These are phyloP conservation scores for Pestalotiopsis sp. DNA, from an alignment of 2,329 filamentous ascomycete genomes.

Conservation along the genomic window DNA sequence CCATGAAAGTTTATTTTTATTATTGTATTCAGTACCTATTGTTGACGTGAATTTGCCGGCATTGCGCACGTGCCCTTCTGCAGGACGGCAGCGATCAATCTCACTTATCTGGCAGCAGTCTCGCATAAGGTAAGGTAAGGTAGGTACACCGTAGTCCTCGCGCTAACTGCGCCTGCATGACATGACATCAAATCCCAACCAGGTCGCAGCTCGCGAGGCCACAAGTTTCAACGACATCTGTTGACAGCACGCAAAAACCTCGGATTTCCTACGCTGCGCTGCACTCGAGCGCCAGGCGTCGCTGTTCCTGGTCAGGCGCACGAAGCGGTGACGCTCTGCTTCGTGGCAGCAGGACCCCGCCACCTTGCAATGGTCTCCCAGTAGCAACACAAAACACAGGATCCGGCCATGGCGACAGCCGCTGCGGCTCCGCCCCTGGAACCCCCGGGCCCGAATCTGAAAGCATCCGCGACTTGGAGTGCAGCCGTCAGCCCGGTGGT, in stretches of 20 bases:
- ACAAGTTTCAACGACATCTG: constrained; percentile 1
- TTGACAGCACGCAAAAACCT: not conserved
- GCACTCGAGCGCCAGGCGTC: not conserved
- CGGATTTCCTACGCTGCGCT: not conserved
- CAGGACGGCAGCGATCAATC: not conserved
- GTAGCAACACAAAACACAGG: constrained; percentile 1
- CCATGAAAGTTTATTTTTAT: not conserved
- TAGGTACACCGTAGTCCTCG: not conserved
- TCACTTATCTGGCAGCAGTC: constrained; percentile 1
- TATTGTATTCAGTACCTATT: not conserved
- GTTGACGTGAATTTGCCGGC: not conserved
- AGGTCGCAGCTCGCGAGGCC: constrained; percentile 3
- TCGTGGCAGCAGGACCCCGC: constrained; percentile 23
- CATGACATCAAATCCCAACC: not conserved
- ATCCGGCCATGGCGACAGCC: constrained; percentile 29
- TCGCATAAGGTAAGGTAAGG: not conserved
- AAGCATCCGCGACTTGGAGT: constrained; percentile 28
- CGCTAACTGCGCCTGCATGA: constrained; percentile 8
- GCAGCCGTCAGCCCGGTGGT: constrained; percentile 26
- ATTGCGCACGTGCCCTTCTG: constrained; percentile 9
- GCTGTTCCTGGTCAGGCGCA: not conserved
- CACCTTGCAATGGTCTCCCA: not conserved
- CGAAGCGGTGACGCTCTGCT: not conserved
- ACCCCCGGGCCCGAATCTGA: constrained; percentile 23
- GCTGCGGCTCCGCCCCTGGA: constrained; percentile 23